Base-by-base conservation (phyloP, 768 basidiomycete species). In the Sutorius australiensis region DNA sequence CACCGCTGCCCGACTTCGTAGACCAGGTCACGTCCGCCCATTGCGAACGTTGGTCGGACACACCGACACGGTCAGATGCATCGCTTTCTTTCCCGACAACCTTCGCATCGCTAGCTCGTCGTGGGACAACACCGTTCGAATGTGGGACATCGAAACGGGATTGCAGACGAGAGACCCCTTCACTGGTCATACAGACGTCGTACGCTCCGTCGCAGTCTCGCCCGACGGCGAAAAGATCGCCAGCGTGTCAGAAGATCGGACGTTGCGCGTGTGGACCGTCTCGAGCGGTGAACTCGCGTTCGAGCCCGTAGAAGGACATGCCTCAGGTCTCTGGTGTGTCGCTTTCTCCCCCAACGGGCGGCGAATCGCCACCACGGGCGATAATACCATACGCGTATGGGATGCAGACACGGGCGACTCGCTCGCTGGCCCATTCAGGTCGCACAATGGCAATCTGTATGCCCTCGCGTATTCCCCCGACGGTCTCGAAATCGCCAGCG, bases 401-500 rank as follows among this genome's bases (percentile, higher is more conserved):
- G 63, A 72, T 53, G 51, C 63, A 33, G 56, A 61, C 45, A 62
- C 65, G 24, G 67, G 63, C 10, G 44, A 57, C 31, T 39, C 65
- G 46, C 52, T 63, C 53, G 54, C 56, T 47, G 67, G 63, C 44
- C 67, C 60, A 7, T 67, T 70, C 54, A 56, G 61, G 41, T 67
- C 63, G 30, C 66, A 67, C 66, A 61, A 65, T 51, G 63, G 63
- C 63, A 67, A 65, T 50, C 63, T 65, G 8, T 67, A 67, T 46
- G 56, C 65, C 53, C 58, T 67, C 79, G 47, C 82, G 72, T 80
- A 54, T 21, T 58, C 58, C 50, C 65, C 65, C 32, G 65, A 67
- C 24, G 63, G 65, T 28, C 65, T 65, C 61, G 65, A 67, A 39
- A 67, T 67, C 55, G 63, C 61, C 40, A 67, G 62, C 58, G 65